Evolutionary conservation across 306 rosid species (phyloP), one percentile per base, ranked within the genome.

Genomic region (Morella rubra): DNA sequence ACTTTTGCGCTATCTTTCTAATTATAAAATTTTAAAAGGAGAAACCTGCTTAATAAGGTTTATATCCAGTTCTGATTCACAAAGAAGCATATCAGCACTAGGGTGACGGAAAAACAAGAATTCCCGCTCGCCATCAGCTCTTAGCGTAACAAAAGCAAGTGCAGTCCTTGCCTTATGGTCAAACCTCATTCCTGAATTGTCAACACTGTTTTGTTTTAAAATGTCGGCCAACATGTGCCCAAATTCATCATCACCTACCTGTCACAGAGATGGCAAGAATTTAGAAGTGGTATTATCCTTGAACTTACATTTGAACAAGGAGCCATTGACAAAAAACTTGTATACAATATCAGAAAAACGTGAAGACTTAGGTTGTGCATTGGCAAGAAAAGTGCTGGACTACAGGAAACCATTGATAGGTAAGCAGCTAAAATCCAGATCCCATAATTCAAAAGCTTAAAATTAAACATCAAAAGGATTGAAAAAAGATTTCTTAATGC

Each of bases 191-290:
- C 98, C 98, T 60, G 93, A 83, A 53, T 80, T 81, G 53, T 90
- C 82, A 65, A 94, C 98, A 56, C 85, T 81, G 77, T 91, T 87
- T 66, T 90, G 79, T 79, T 87, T 89, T 58, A 94, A 83, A 75
- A 94, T 89, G 73, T 87, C 75, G n/a, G 91, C 89, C 81, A 94
- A 79, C 97, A 94, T 84, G 59, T 86, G 69, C 50, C 98, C 97
- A 62, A 91, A 91, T 69, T 90, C 97, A 86, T 94, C 98, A n/a
- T 76, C 88, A 59, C 98, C 98, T 68, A 94, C 98, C 98, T 94
- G 81, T 59, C 73, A 72, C 22, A 72, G 69, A 14, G 42, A 66
- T 13, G 55, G 32, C 13, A 70, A 44, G 41, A 40, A 37, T 27
- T 66, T 66, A 41, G 50, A 18, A 42, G 9, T 10, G 47, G 51